Evolutionary conservation across 441 rosid species (phyloP), one percentile per base, ranked within the genome.

Genomic region (Populus tomentosa): DNA sequence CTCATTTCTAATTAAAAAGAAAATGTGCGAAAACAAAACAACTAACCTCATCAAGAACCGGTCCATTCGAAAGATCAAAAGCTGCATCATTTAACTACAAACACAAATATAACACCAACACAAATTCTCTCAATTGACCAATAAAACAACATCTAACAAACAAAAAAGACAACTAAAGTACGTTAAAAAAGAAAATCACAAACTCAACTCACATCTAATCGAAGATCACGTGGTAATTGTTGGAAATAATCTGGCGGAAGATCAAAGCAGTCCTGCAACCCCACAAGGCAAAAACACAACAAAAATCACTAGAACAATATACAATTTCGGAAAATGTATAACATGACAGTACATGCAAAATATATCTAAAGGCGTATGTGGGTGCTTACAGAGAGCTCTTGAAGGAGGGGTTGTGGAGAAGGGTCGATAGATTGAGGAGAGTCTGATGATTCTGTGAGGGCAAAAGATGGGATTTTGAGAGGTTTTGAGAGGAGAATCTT

Each of bases 11-110:
- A 4, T 46, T 46, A 46, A 4, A 46, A 11, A 46, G 14, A 11
- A 14, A 4, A 46, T 33, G 56, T 46, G 18, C 13, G 56, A 46
- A 46, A 46, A 46, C 56, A 67, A 61, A 69, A 68, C 3, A 69
- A 80, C 90, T 73, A 71, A 92, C 98, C 99, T 95, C 96, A 76
- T 91, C 88, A 63, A 87, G 69, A 64, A 93, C 90, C 0, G 93
- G 90, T 73, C 98, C 99, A 79, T 88, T 95, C 32, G 99, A 93
- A 75, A 95, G 91, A 88, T 95, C 97, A 80, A 95, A 95, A 63
- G 99, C 98, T 8, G 99, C 99, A 82, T 95, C 99, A 77, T 92
- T 93, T 63, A 95, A 82, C 98, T 93, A 75, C 81, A 13, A 13
- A 72, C 28, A 72, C 53, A 73, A 62, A 74, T 7, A 80, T 38